These are phyloP conservation scores for Fusarium sarcochroum DNA, from an alignment of 2,329 filamentous ascomycete species.

Conservation along the genomic window DNA sequence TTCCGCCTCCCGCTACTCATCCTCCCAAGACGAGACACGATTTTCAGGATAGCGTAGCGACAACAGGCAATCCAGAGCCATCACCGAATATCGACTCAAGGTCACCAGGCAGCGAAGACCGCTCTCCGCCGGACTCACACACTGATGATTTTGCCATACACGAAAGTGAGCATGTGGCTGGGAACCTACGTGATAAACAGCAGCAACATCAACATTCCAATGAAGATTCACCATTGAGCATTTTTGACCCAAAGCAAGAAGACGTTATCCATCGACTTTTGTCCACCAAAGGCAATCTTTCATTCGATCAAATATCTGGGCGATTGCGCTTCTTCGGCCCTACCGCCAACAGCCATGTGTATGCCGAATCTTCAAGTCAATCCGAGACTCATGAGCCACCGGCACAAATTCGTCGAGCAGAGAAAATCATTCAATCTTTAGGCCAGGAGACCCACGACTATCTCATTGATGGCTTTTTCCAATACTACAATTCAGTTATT, in stretches of 20 bases:
- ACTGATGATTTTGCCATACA: slow-evolving; percentile 51
- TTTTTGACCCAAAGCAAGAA: slow-evolving; percentile 59
- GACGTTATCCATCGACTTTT: slow-evolving; percentile 64
- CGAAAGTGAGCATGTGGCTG: slow-evolving; percentile 47
- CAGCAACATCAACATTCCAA: slow-evolving; percentile 44
- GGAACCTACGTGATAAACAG: slow-evolving; percentile 37
- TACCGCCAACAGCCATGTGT: slow-evolving; percentile 67
- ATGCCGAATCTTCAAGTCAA: slow-evolving; percentile 57
- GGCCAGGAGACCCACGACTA: slow-evolving; percentile 64
- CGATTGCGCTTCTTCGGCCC: slow-evolving; percentile 67
- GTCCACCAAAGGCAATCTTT: slow-evolving; percentile 64
- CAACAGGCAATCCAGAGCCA: slow-evolving; percentile 12
- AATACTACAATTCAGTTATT: slow-evolving; percentile 64
- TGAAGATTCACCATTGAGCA: slow-evolving; percentile 54
- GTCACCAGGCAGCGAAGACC: slow-evolving; percentile 44
- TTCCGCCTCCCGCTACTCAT: slow-evolving; percentile 65
- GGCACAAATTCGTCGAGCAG: slow-evolving; percentile 62
- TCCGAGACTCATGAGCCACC: slow-evolving; percentile 56
- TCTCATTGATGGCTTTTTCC: slow-evolving; percentile 66
- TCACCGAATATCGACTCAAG: slow-evolving; percentile 18
- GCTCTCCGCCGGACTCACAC: slow-evolving; percentile 53
- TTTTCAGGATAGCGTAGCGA: slow-evolving; percentile 43
- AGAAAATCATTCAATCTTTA: slow-evolving; percentile 63
- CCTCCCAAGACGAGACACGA: slow-evolving; percentile 66
- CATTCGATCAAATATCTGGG: slow-evolving; percentile 65